phyloP scores from a whole-genome alignment of 352 stramenopile species.

The Globisporangium splendens region DNA sequence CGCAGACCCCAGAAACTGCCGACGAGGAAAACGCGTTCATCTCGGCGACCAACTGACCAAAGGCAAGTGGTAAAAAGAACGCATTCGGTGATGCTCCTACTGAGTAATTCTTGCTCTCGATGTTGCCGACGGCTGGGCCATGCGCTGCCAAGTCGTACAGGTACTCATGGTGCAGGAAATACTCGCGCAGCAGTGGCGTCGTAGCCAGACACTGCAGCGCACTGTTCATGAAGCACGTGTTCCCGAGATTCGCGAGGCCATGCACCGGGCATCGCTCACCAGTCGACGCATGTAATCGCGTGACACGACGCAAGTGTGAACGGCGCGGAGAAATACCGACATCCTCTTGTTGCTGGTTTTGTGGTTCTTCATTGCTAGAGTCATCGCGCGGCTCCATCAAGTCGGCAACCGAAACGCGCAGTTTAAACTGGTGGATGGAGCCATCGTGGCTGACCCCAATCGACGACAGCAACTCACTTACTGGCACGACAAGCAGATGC shows the following conservation, averaged over 20 bases:
- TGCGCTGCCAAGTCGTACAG: conserved; percentile 82
- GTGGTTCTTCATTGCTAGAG: neutral
- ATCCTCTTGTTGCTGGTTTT: too few species aligned
- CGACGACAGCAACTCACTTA: conserved; percentile 12
- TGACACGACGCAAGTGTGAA: conserved; percentile 10
- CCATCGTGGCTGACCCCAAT: neutral
- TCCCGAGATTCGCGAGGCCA: conserved; percentile 73
- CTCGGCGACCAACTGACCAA: conserved; percentile 76
- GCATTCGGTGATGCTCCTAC: neutral
- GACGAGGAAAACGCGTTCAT: conserved; percentile 33
- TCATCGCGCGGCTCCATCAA: neutral
- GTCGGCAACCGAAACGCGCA: conserved; percentile 2
- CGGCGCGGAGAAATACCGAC: too few species aligned
- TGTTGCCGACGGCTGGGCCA: conserved; percentile 6
- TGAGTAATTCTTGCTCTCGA: neutral
- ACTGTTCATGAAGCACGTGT: conserved; percentile 85
- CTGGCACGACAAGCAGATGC: conserved; percentile 5
- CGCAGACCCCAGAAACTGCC: conserved; percentile 21
- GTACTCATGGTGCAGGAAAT: conserved; percentile 87
- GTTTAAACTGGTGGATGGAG: neutral
- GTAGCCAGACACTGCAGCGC: conserved; percentile 89
- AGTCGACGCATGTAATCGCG: conserved; percentile 20
- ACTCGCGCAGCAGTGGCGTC: conserved; percentile 87
- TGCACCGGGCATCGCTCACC: conserved; percentile 72
- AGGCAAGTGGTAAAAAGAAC: conserved; percentile 49